Conservation (phyloP, 768 basidiomycete species). For the Dioszegia crocea region DNA sequence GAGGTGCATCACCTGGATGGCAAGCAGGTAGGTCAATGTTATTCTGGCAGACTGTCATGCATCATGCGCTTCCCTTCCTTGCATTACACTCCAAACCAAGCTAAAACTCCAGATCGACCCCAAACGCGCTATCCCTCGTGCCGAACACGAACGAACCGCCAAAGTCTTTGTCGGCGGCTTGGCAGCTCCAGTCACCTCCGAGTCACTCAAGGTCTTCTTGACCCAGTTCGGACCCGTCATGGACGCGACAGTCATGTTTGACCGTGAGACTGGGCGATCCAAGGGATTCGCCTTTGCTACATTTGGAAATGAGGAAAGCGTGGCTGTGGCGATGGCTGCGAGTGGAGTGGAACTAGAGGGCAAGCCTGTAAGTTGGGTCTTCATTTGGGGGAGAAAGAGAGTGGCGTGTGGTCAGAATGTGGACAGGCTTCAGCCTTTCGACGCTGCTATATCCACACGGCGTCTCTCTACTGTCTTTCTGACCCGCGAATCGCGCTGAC, state of each 20-base stretch:
- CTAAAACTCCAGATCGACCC: conserved; percentile 79
- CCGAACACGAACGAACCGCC: conserved; percentile 77
- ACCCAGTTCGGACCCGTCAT: conserved; percentile 91
- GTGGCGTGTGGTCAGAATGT: no score
- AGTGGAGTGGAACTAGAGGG: conserved; percentile 90
- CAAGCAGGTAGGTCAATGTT: conserved; percentile 73
- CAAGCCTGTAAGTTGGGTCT: conserved; percentile 73
- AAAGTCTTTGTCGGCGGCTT: conserved; percentile 96
- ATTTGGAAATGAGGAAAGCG: conserved; percentile 79
- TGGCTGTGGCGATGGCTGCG: conserved; percentile 80
- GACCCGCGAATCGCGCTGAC: no score
- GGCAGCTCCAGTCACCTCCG: conserved; percentile 84
- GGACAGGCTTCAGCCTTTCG: no score
- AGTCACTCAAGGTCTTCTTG: conserved; percentile 89
- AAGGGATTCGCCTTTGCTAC: conserved; percentile 99
- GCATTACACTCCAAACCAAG: background rate
- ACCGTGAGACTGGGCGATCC: conserved; percentile 57
- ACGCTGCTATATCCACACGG: no score
- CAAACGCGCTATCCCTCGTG: conserved; percentile 95
- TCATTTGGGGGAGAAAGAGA: background rate
- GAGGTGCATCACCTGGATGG: conserved; percentile 93
- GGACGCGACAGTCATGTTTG: conserved; percentile 98
- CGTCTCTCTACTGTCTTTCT: no score
- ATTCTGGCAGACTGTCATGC: no score
- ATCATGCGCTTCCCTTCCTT: background rate